phyloP scores from a whole-genome alignment of 2,329 filamentous ascomycete genomes.

The Diaporthe caulivora region DNA sequence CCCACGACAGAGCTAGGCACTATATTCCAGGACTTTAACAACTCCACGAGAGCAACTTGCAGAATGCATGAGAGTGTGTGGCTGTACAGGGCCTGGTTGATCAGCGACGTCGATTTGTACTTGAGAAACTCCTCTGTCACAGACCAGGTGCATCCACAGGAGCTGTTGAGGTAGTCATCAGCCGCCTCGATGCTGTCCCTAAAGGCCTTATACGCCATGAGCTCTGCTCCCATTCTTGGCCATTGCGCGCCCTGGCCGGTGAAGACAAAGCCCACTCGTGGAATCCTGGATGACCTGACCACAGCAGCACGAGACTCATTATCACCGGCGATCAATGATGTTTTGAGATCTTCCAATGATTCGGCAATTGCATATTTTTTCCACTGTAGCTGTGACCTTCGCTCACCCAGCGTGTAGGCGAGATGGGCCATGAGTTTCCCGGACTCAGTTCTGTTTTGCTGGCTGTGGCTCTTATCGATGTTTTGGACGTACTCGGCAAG shows the following conservation, averaged over 20 bases:
- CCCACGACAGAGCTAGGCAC: conserved; percentile 44
- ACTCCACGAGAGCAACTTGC: conserved; percentile 52
- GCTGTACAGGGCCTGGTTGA: conserved; percentile 31
- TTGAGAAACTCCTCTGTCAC: conserved; percentile 22
- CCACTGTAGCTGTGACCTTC: conserved; percentile 19
- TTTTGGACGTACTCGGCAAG: not conserved
- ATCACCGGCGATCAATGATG: not conserved
- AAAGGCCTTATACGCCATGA: conserved; percentile 45
- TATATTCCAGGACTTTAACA: conserved; percentile 45
- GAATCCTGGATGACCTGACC: not conserved
- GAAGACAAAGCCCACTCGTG: conserved; percentile 42
- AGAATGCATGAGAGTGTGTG: conserved; percentile 51
- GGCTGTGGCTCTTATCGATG: not conserved
- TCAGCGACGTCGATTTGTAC: conserved; percentile 9
- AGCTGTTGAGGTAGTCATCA: not conserved
- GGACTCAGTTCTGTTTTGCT: not conserved
- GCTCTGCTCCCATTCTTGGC: conserved; percentile 48
- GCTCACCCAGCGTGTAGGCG: not conserved
- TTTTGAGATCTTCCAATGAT: not conserved
- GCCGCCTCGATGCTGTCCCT: not conserved
- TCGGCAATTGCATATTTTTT: not conserved
- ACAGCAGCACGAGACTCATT: not conserved
- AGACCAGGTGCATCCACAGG: conserved; percentile 1
- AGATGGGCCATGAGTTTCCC: not conserved
- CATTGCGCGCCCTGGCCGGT: conserved; percentile 52